phyloP scores from a whole-genome alignment of 1,284 basidiomycete species.

The Volvariella surrecta region DNA sequence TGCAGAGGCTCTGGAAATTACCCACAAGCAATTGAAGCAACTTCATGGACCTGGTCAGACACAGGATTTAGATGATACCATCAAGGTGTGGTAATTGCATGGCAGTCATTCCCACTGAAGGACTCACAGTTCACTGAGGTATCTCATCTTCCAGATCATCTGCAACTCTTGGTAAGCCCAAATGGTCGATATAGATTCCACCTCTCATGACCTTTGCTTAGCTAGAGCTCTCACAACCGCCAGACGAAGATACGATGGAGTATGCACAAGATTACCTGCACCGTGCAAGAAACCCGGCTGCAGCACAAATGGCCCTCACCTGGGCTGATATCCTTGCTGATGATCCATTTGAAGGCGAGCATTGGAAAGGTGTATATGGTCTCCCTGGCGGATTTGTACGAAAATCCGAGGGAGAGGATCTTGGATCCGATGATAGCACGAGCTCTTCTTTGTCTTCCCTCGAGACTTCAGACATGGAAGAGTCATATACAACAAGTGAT shows the following conservation, averaged over 20 bases:
- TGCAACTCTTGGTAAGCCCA: conserved; percentile 58
- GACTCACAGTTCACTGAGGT: conserved; percentile 24
- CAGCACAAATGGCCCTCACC: conserved; percentile 35
- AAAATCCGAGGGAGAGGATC: conserved; percentile 15
- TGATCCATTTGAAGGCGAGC: conserved; percentile 72
- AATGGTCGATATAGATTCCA: not conserved
- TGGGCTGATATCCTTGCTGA: conserved; percentile 72
- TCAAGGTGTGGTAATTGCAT: conserved; percentile 35
- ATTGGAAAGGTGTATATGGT: conserved; percentile 61
- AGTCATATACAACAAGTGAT: conserved; percentile 18
- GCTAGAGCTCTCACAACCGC: conserved; percentile 48
- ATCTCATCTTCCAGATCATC: conserved; percentile 55
- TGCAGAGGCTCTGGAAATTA: conserved; percentile 47
- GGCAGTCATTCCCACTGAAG: conserved; percentile 1
- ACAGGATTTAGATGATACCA: conserved; percentile 55
- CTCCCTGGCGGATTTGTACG: conserved; percentile 39
- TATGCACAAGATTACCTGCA: conserved; percentile 46
- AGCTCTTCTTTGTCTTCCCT: conserved; percentile 39
- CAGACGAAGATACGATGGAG: conserved; percentile 34
- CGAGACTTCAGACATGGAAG: conserved; percentile 32
- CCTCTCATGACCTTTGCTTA: conserved; percentile 17
- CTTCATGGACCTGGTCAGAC: conserved; percentile 35
- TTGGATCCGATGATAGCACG: conserved; percentile 28
- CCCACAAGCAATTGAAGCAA: conserved; percentile 42
- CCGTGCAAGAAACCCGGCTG: conserved; percentile 32